Conservation (phyloP, 768 basidiomycete genomes). For the Pseudohyphozyma bogoriensis region DNA sequence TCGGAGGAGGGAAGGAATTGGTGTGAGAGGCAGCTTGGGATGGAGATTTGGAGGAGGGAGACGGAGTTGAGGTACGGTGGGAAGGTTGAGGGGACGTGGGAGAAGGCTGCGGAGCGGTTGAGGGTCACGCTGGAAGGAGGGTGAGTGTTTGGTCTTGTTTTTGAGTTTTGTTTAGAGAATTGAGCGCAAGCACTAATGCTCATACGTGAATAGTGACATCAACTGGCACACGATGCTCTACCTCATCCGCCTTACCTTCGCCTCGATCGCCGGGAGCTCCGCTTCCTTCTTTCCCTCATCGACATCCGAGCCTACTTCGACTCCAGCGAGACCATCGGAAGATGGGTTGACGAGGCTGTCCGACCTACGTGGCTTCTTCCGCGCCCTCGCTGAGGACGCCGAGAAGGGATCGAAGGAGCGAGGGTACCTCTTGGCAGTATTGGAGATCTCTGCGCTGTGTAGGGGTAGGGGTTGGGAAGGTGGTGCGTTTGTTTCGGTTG, state of each 20-base stretch:
- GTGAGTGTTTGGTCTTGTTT: not conserved
- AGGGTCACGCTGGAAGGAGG: conserved; percentile 9
- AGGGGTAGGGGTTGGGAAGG: conserved; percentile 36
- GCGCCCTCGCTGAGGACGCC: conserved; percentile 7
- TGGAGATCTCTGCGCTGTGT: conserved; percentile 55
- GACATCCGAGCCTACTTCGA: no score
- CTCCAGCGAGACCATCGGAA: not conserved
- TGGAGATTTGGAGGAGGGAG: conserved; percentile 29
- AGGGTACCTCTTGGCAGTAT: conserved; percentile 58
- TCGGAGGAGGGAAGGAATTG: conserved; percentile 17
- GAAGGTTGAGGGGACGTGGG: conserved; percentile 5
- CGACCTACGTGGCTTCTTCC: conserved; percentile 3
- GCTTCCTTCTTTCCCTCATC: no score
- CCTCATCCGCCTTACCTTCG: conserved; percentile 21
- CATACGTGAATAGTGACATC: conserved; percentile 17
- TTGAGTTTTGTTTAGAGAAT: not conserved
- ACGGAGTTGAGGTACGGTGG: conserved; percentile 9
- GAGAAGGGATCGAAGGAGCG: conserved; percentile 54
- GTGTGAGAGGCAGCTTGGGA: conserved; percentile 19
- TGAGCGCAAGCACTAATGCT: not conserved
- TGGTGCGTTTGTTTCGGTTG: conserved; percentile 8
- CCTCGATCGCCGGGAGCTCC: conserved; percentile 5
- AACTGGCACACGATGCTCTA: conserved; percentile 34
- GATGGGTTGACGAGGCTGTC: not conserved
- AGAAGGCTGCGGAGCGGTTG: conserved; percentile 2